Evolutionary conservation across 2,329 filamentous ascomycete species (phyloP).

Genomic region (Colletotrichum truncatum): DNA sequence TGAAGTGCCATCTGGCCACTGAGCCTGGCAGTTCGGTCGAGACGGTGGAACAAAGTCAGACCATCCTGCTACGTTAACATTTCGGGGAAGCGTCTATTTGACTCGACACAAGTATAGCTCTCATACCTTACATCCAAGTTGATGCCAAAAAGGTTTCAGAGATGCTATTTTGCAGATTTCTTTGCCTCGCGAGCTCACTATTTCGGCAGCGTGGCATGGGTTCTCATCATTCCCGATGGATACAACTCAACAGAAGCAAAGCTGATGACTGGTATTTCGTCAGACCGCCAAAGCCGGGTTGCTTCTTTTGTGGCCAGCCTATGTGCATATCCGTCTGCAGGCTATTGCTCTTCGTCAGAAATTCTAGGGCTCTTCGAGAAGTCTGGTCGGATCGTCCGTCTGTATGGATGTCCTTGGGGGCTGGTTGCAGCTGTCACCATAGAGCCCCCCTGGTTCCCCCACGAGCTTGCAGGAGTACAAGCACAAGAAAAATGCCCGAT

Average conservation of each 20-base stretch:
- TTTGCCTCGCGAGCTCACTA: background rate
- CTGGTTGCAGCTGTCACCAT: slow-evolving; percentile 51
- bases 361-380: slow-evolving; percentile 53
- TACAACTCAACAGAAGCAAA: slow-evolving; percentile 1
- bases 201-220: background rate
- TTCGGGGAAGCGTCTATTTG: slow-evolving; percentile 41
- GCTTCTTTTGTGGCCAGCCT: slow-evolving; percentile 38
- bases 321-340: slow-evolving; percentile 45
- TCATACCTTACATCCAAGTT: slow-evolving; percentile 33
- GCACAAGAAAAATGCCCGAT: slow-evolving; percentile 38
- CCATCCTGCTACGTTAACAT: slow-evolving; percentile 31
- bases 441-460: slow-evolving; percentile 44
- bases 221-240: background rate
- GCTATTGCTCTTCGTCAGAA: slow-evolving; percentile 35
- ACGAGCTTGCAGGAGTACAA: slow-evolving; percentile 50
- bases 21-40: slow-evolving; percentile 34
- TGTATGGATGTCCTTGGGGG: slow-evolving; percentile 41
- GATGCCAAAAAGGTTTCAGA: background rate
- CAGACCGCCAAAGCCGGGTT: slow-evolving; percentile 32
- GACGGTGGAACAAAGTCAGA: slow-evolving; percentile 56
- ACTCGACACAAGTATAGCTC: slow-evolving; percentile 67
- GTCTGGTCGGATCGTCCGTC: slow-evolving; percentile 34
- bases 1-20: slow-evolving; percentile 48
- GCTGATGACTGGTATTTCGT: slow-evolving; percentile 4
- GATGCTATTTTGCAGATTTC: background rate